Base-by-base conservation (phyloP, 257 asterid genomes). In the Petunia axillaris region DNA sequence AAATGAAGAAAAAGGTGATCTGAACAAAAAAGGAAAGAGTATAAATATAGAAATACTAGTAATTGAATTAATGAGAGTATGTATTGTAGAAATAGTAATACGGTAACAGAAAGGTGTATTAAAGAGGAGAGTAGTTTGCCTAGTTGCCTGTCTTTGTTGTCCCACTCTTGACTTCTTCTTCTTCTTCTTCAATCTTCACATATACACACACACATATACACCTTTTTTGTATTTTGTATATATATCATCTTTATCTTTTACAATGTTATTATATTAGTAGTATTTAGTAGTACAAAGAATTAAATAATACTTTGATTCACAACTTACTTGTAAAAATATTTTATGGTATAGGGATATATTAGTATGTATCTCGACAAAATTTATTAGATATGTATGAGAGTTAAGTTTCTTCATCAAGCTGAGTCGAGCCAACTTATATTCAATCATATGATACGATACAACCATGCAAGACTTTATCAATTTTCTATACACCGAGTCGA, bases 121-220 rank as follows among this genome's bases (percentile, higher is more conserved):
- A 52, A 15, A 15, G 11, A 52, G 3, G 57, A 52, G 15, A 10
- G 36, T 43, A 68, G 16, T 15, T 54, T 14, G 62, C 25, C 62
- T 55, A 55, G 58, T 70, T 70, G 76, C 58, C 11, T 70, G 25
- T 46, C 76, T 70, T 2, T 71, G 14, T 71, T n/a, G 35, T 39
- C 41, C 41, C 44, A 52, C 62, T 44, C 75, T 71, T 71, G 77
- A 50, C 77, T 71, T 71, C 11, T 7, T 70, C 77, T 46, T 35
- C 57, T 10, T 48, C 25, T 2, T 11, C 25, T 25, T 43, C 25
- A 25, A 25, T 25, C 44, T 37, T 37, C 70, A 0, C 71, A 2
- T 25, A 11, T 38, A 41, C 75, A 44, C 76, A 44, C 4, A 68
- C 3, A 70, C 43, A 44, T 39, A 44, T 9, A 16, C 25, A 25